Base-by-base conservation (phyloP, 2,329 filamentous ascomycete species). In the Parastagonospora avenae region DNA sequence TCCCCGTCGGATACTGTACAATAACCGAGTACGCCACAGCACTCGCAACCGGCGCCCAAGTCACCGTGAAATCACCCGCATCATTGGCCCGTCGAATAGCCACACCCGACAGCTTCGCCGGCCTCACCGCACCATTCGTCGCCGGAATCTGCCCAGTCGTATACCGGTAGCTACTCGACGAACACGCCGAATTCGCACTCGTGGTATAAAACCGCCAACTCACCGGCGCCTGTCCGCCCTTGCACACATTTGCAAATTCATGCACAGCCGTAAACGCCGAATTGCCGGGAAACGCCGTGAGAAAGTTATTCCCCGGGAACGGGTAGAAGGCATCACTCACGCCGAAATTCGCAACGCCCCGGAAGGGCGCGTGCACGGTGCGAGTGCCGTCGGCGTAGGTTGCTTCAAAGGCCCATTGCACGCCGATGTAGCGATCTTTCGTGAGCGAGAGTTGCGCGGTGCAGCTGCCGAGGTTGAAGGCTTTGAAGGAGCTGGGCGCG, bases 391-490 rank as follows among this genome's bases (percentile, higher is more conserved):
- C 50, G 5, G 46, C 41, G 14, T 54, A 54, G 2, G 42, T 50
- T 14, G 50, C 46, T 42, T 54, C 50, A n/a, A 50, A 54, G 8
- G 36, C 42, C 50, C 47, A 54, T 40, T 39, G 38, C n/a, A 54
- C 47, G 27, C 36, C 31, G 2, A 54, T 36, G 42, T 54, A 54
- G 32, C 31, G 50, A 31, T 54, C 47, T 42, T 54, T 54, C 35
- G 37, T 19, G 24, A 54, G 50, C 24, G n/a, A 46, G 24, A 54
- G 42, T 46, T 54, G 50, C 1, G 42, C 41, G 8, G 46, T 42
- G 32, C 47, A 54, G 33, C 47, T 27, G 12, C 14, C 31, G 11
- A 54, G 37, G 10, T 54, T 39, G 42, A 54, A 54, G 0, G 50
- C 50, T 24, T 42, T 45, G 47, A 35, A 54, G 32, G 42, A 42